These are phyloP conservation scores for Neurospora pannonica DNA, from an alignment of 495 filamentous ascomycete species.

Conservation along the genomic window DNA sequence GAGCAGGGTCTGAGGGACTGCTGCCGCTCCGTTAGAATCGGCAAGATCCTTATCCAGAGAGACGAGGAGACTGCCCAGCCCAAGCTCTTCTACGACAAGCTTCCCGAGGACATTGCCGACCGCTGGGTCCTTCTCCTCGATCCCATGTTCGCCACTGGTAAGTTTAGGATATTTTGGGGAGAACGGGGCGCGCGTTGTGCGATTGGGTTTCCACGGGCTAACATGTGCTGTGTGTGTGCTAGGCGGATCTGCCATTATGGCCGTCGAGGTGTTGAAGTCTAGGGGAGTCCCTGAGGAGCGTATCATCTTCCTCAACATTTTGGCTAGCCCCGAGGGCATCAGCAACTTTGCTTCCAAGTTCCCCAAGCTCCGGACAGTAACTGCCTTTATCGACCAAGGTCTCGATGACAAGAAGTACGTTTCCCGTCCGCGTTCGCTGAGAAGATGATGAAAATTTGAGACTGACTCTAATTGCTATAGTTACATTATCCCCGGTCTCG, in stretches of 20 bases:
- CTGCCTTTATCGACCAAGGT: conserved; percentile 90
- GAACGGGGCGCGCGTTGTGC: neutral
- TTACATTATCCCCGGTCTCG: conserved; percentile 91
- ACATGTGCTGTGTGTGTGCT: neutral
- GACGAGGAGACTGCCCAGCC: conserved; percentile 92
- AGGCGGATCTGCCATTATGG: conserved; percentile 95
- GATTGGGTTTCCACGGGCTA: neutral
- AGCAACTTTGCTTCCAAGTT: conserved; percentile 82
- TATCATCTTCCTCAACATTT: conserved; percentile 91
- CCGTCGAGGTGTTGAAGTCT: conserved; percentile 80
- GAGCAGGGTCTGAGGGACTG: conserved; percentile 94
- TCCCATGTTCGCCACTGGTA: conserved; percentile 97
- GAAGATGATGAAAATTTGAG: conserved; percentile 1
- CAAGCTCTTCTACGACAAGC: conserved; percentile 92
- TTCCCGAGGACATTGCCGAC: conserved; percentile 84
- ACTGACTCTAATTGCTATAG: conserved; percentile 35
- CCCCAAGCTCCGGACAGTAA: conserved; percentile 86
- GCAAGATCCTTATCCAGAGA: conserved; percentile 94
- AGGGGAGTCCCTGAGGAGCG: conserved; percentile 89
- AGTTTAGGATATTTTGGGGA: conserved; percentile 11
- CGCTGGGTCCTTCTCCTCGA: conserved; percentile 94
- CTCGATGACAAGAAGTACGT: conserved; percentile 93
- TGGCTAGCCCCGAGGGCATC: conserved; percentile 89
- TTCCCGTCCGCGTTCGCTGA: conserved; percentile 10
- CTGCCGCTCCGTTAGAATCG: conserved; percentile 91